phyloP scores from a whole-genome alignment of 1,284 basidiomycete species.

The Malassezia pachydermatis region DNA sequence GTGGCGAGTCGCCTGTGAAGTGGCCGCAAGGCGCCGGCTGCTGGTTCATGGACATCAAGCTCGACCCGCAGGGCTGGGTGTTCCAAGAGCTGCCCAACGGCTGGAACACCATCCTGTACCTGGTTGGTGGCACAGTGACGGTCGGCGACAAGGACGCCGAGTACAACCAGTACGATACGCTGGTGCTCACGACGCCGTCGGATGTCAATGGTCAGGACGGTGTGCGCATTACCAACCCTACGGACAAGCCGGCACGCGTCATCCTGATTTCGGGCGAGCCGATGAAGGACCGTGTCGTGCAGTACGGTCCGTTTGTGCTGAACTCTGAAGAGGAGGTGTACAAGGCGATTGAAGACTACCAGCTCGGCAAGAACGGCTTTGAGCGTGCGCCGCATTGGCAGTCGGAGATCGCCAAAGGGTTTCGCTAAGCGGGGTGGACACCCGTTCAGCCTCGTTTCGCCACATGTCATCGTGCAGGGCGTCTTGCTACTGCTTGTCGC shows the following conservation, averaged over 20 bases:
- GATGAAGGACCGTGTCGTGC: constrained; percentile 73
- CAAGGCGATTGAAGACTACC: constrained; percentile 73
- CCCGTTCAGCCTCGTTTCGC: neutral
- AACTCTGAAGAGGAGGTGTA: constrained; percentile 68
- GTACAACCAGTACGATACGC: constrained; percentile 62
- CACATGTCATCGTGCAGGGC: neutral
- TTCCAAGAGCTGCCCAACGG: constrained; percentile 70
- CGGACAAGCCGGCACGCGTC: constrained; percentile 21
- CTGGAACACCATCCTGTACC: constrained; percentile 49
- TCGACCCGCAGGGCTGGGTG: constrained; percentile 58
- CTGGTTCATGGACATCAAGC: constrained; percentile 77
- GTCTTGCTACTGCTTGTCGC: neutral
- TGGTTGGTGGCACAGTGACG: constrained; percentile 52
- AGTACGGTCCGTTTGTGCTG: constrained; percentile 71
- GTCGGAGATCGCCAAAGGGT: constrained; percentile 57
- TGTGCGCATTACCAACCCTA: constrained; percentile 54
- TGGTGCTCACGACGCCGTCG: constrained; percentile 52
- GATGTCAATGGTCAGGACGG: constrained; percentile 55
- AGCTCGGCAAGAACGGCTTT: constrained; percentile 70
- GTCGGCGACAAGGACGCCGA: constrained; percentile 49
- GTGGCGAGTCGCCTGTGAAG: constrained; percentile 72
- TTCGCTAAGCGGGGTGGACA: neutral
- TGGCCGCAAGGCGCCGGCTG: constrained; percentile 68
- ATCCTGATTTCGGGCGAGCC: constrained; percentile 68
- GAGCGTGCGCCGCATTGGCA: constrained; percentile 80